phyloP scores from a whole-genome alignment of 179 eudicot species.

The Corrigiola litoralis region DNA sequence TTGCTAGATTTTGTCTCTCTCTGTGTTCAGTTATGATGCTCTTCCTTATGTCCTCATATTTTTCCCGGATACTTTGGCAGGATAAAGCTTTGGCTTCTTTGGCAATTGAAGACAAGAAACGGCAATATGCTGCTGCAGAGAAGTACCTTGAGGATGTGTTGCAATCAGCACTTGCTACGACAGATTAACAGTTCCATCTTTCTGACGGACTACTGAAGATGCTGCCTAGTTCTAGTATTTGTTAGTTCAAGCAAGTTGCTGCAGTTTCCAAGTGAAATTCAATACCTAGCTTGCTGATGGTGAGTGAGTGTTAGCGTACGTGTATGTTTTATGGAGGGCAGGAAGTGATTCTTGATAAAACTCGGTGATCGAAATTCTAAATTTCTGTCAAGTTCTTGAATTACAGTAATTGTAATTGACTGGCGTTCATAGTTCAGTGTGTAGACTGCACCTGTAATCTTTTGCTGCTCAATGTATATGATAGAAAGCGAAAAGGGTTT shows the following conservation, averaged over 20 bases:
- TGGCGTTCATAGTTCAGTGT: too few species aligned
- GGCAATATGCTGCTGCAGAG: conserved; percentile 86
- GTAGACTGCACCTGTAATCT: too few species aligned
- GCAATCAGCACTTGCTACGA: conserved; percentile 74
- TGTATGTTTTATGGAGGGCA: not conserved
- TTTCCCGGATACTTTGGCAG: conserved; percentile 24
- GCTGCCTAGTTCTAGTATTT: too few species aligned
- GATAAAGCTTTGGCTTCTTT: conserved; percentile 90
- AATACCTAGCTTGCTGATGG: not conserved
- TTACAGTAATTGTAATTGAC: too few species aligned
- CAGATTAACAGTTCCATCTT: conserved; percentile 22
- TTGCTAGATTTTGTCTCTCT: not conserved
- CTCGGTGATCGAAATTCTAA: too few species aligned
- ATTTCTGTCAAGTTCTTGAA: too few species aligned
- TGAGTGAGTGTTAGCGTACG: not conserved
- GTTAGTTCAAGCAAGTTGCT: not conserved
- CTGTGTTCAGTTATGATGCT: not conserved
- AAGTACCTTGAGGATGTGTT: conserved; percentile 89
- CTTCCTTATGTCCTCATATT: not conserved
- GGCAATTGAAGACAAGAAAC: conserved; percentile 93
- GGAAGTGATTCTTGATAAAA: too few species aligned
- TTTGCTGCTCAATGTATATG: too few species aligned
- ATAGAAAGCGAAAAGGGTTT: too few species aligned
- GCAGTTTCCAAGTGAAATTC: not conserved
- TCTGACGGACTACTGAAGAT: too few species aligned